These are phyloP conservation scores for Pseudocercospora fuligena DNA, from an alignment of 2,329 filamentous ascomycete species.

Conservation along the genomic window DNA sequence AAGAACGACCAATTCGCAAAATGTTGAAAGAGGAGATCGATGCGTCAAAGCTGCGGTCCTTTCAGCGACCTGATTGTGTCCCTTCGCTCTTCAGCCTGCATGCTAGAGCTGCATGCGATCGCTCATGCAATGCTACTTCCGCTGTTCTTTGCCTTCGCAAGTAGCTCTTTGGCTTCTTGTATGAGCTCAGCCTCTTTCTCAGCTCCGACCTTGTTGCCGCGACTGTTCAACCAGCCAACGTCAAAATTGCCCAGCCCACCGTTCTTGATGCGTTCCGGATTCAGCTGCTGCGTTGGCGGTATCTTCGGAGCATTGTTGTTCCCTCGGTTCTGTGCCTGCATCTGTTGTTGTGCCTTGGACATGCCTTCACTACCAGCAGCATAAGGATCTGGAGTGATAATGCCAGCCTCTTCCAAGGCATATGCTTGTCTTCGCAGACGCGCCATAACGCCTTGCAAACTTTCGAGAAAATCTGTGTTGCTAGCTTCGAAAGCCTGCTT, in stretches of 20 bases:
- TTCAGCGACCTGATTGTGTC: too few relatives aligned
- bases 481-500: slow-evolving; percentile 63
- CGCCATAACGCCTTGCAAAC: slow-evolving; percentile 75
- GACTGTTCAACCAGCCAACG: slow-evolving; percentile 86
- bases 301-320: slow-evolving; percentile 14
- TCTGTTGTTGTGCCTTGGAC: slow-evolving; percentile 14
- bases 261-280: slow-evolving; percentile 45
- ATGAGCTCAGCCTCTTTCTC: slow-evolving; percentile 85
- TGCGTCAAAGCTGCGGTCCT: too few relatives aligned
- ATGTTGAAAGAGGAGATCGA: too few relatives aligned
- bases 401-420: slow-evolving; percentile 79
- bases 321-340: slow-evolving; percentile 19
- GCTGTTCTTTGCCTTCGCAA: slow-evolving; percentile 44
- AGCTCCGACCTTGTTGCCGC: slow-evolving; percentile 78
- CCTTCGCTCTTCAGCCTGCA: background rate
- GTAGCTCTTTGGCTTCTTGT: slow-evolving; percentile 62
- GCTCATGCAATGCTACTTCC: slow-evolving; percentile 6
- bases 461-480: slow-evolving; percentile 67
- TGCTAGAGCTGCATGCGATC: background rate
- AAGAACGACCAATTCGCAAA: too few relatives aligned
- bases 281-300: slow-evolving; percentile 17
- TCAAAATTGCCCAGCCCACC: slow-evolving; percentile 66
- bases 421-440: slow-evolving; percentile 75
- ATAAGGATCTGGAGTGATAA: slow-evolving; percentile 60
- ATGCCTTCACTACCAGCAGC: slow-evolving; percentile 20